A percentile compares a stretch with the other conserved stretches of the same genome.
Evolutionary conservation across 2,329 filamentous ascomycete genomes (phyloP).

Genomic region (Alternaria solani): DNA sequence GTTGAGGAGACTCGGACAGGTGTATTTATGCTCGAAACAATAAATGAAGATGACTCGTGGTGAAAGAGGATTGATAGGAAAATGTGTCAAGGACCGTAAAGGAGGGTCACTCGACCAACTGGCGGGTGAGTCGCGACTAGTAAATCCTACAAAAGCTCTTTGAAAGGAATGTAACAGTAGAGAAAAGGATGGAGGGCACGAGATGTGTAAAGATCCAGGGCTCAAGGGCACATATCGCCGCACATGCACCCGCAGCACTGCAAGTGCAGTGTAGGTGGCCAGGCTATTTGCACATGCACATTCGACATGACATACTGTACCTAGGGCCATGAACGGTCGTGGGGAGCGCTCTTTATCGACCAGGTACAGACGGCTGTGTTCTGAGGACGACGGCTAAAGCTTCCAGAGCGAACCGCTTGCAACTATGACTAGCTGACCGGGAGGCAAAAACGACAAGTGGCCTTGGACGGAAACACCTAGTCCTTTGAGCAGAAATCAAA

Average conservation of each 20-base stretch:
- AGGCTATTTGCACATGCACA: slow-evolving; percentile 25
- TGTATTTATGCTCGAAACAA: slow-evolving; percentile 6
- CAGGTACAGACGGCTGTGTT: slow-evolving; percentile 27
- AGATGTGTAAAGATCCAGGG: slow-evolving; percentile 9
- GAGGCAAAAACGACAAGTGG: slow-evolving; percentile 20
- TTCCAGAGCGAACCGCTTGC: not conserved
- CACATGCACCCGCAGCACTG: slow-evolving; percentile 20
- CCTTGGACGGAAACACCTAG: not conserved
- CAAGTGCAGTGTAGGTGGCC: slow-evolving; percentile 1
- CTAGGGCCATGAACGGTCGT: slow-evolving; percentile 20
- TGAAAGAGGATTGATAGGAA: not conserved
- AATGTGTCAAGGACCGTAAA: slow-evolving; percentile 6
- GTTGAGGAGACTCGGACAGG: not conserved
- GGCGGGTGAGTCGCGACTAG: slow-evolving; percentile 17
- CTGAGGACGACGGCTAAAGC: slow-evolving; percentile 38
- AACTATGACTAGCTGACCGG: not conserved
- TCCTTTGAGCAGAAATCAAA: not conserved
- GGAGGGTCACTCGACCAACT: slow-evolving; percentile 17
- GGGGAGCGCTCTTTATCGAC: slow-evolving; percentile 27
- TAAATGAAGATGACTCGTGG: not conserved
- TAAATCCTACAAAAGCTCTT: slow-evolving; percentile 36
- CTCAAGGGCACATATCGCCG: slow-evolving; percentile 23
- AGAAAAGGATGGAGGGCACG: slow-evolving; percentile 19
- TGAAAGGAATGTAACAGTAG: slow-evolving; percentile 38
- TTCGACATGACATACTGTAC: slow-evolving; percentile 31